Conservation (phyloP, 352 stramenopile genomes). For the Pythium rhizo-oryzae region DNA sequence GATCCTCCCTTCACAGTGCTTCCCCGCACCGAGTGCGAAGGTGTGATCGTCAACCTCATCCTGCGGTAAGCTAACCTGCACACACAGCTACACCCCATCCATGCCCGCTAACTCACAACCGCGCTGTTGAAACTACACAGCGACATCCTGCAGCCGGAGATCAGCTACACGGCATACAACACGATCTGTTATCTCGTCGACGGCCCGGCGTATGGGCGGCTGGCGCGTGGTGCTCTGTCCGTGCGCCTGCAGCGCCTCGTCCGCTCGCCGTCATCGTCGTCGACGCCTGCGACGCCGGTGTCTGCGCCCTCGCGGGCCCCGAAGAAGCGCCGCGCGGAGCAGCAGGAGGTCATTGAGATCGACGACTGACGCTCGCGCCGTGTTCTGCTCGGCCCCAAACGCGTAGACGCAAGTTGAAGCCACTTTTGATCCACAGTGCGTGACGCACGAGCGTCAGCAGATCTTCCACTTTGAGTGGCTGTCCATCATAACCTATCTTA, state of each 20-base stretch:
- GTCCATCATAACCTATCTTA: slow-evolving; percentile 14
- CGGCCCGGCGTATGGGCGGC: slow-evolving; percentile 39
- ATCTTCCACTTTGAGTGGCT: too few relatives aligned
- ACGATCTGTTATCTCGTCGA: slow-evolving; percentile 74
- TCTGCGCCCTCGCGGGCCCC: neutral
- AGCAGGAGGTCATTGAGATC: slow-evolving; percentile 40
- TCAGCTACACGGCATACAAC: slow-evolving; percentile 78
- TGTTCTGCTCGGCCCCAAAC: neutral
- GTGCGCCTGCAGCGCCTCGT: slow-evolving; percentile 29
- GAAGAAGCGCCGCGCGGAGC: slow-evolving; percentile 23
- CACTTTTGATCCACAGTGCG: slow-evolving; percentile 4
- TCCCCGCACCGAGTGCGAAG: slow-evolving; percentile 46
- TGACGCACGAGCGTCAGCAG: slow-evolving; percentile 22
- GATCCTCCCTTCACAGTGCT: slow-evolving; percentile 41
- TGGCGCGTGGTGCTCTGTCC: slow-evolving; percentile 20
- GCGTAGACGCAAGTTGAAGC: slow-evolving; percentile 23
- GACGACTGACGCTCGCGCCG: slow-evolving; percentile 24
- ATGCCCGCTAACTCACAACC: neutral
- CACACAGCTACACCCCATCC: neutral
- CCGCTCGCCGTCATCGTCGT: neutral
- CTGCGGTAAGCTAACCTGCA: slow-evolving; percentile 24
- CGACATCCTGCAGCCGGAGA: slow-evolving; percentile 61
- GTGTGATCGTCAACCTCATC: slow-evolving; percentile 56
- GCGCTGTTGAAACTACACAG: neutral
- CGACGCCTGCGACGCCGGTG: neutral